Base-by-base conservation (phyloP, 306 rosid species). In the Quercus parvula region DNA sequence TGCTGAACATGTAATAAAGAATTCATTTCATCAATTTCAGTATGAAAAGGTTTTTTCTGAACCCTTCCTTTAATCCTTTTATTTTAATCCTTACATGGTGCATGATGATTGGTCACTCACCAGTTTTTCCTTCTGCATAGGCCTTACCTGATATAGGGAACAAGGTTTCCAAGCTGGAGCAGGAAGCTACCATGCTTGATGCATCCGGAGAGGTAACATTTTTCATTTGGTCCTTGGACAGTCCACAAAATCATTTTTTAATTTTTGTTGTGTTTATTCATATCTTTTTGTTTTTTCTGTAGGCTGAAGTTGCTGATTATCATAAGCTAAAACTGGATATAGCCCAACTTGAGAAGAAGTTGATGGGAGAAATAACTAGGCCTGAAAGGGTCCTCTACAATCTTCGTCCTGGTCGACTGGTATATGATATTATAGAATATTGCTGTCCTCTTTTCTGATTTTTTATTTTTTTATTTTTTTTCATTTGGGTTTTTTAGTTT, bases 381-480 rank as follows among this genome's bases (percentile, higher is more conserved):
- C 99, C 99, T 24, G 98, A 95, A 88, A 86, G 92, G 85, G 86
- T 95, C 76, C 89, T 92, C 18, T 89, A 85, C 81, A 91, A 84
- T 82, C 99, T 95, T 89, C 94, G 90, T 78, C 97, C 98, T 79
- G 99, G 99, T 78, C 96, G 99, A 74, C 78, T 95, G 98, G 99
- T 95, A 88, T 78, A 98, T 84, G 51, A 70, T 44, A 25, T 56
- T 73, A 24, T 33, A 62, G 66, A 67, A 57, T 62, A 74, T 22
- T 13, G 70, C 12, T 15, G 14, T 54, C 64, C n/a, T 63, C 46
- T 71, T 62, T 49, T 22, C 74, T 25, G 1, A 27, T 30, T 9
- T 18, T 56, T 44, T 9, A 2, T 38, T 25, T 56, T n/a, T 41
- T 35, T 1, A 33, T 35, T 35, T 14, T 28, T 56, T 27, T 41